Evolutionary conservation across 2,329 filamentous ascomycete genomes (phyloP).

Genomic region (Aureobasidium pullulans): DNA sequence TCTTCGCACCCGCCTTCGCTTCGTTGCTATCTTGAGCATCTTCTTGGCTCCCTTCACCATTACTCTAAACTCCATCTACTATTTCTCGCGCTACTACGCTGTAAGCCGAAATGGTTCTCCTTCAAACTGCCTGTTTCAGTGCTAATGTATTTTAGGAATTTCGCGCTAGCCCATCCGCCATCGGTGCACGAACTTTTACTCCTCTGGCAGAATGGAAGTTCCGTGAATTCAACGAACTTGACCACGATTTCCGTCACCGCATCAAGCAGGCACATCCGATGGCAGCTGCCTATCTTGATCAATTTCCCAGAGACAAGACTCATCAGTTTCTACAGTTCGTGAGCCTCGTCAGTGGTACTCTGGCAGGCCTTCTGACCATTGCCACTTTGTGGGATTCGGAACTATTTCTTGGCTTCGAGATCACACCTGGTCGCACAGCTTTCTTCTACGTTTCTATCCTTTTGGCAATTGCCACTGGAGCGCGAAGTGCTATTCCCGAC

Average conservation of each 20-base stretch:
- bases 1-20: constrained; percentile 68
- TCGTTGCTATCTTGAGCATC: constrained; percentile 79
- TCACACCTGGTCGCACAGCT: constrained; percentile 79
- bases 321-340: constrained; percentile 78
- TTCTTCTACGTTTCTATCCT: constrained; percentile 85
- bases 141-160: constrained; percentile 58
- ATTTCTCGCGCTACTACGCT: constrained; percentile 93
- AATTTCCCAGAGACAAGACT: constrained; percentile 93
- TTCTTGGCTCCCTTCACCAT: constrained; percentile 80
- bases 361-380: constrained; percentile 77
- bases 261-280: constrained; percentile 93
- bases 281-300: constrained; percentile 84
- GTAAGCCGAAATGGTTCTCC: constrained; percentile 38
- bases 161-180: constrained; percentile 81
- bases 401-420: constrained; percentile 82
- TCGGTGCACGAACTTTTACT: constrained; percentile 86
- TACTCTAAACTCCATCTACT: constrained; percentile 77
- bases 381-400: constrained; percentile 86
- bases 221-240: constrained; percentile 93
- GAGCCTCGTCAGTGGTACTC: constrained; percentile 77
- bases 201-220: constrained; percentile 97
- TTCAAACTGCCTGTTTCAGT: too few relatives aligned
- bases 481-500: constrained; percentile 72
- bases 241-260: constrained; percentile 82
- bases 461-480: constrained; percentile 73